Base-by-base conservation (phyloP, 1,284 basidiomycete species). In the Cutaneotrichosporon sp. region DNA sequence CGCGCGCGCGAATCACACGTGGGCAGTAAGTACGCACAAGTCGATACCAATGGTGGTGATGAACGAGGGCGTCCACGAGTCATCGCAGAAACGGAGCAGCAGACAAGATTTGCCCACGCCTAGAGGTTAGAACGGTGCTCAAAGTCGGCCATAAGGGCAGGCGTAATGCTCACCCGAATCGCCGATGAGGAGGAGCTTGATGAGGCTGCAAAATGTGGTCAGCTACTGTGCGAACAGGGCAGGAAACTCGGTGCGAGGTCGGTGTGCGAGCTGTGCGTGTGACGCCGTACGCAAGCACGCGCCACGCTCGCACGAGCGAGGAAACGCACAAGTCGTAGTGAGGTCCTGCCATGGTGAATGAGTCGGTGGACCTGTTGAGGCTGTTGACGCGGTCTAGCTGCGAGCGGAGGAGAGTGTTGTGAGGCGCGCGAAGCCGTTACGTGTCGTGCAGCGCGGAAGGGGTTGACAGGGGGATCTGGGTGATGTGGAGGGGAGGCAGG, bases 91-190 rank as follows among this genome's bases (percentile, higher is more conserved):
- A 61, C 96, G 88, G 55, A 98, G 83, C 54, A 99, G 81, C 15
- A 99, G 82, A 81, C 96, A 98, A 47, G 94, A 98, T 80, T 99
- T 99, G 64, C 96, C 96, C 65, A 98, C 90, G 78, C 90, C 90
- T 92, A 61, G n/a, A 30, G 13, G 42, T 51, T 34, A 50, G 41
- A 26, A 50, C 23, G 38, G 15, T 13, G 15, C 10, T 15, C 15
- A 20, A 21, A 8, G 8, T 36, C 33, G 14, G n/a, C 14, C n/a
- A 22, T 15, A 2, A 3, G 17, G 36, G 46, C n/a, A n/a, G n/a
- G 4, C 9, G 45, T n/a, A 18, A 56, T 3, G 67, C 76, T 64
- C 54, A 91, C 91, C 92, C 67, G 92, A 96, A 78, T 97, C 92
- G 59, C 92, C 92, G 73, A 97, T 96, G 73, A 96, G 87, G 55